phyloP scores from a whole-genome alignment of 2,329 filamentous ascomycete species.

The Sarocladium oryzae region DNA sequence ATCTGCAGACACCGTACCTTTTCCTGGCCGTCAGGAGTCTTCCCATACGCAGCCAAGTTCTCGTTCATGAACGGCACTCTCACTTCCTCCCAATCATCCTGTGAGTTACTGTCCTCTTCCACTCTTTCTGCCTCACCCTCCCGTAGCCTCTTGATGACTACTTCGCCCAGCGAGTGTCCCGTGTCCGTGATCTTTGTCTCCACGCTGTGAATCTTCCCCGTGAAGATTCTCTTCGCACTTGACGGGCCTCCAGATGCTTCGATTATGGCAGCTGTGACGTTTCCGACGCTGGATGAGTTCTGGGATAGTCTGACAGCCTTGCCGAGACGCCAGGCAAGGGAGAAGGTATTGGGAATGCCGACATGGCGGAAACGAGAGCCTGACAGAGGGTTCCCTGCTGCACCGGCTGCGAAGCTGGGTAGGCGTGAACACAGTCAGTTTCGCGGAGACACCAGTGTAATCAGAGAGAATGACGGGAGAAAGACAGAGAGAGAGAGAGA shows the following conservation, averaged over 20 bases:
- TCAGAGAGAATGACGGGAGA: too few relatives aligned
- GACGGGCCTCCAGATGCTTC: constrained; percentile 48
- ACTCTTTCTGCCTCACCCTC: not conserved
- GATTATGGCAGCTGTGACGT: constrained; percentile 51
- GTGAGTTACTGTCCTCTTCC: constrained; percentile 35
- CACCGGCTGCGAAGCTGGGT: constrained; percentile 28
- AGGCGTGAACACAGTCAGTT: too few relatives aligned
- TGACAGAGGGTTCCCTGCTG: constrained; percentile 41
- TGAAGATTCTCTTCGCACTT: constrained; percentile 51
- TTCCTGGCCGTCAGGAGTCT: constrained; percentile 11
- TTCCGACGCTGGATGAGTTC: constrained; percentile 41
- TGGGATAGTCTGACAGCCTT: constrained; percentile 48
- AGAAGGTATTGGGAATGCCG: constrained; percentile 46
- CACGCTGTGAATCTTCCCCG: constrained; percentile 57
- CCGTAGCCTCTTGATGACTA: constrained; percentile 33
- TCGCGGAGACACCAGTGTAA: too few relatives aligned
- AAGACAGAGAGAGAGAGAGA: constrained; percentile 28
- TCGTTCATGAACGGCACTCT: constrained; percentile 71
- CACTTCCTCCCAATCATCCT: constrained; percentile 23
- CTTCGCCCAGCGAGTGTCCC: constrained; percentile 54
- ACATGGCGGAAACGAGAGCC: constrained; percentile 43
- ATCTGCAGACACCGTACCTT: constrained; percentile 22
- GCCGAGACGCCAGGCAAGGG: constrained; percentile 52
- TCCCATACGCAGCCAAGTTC: constrained; percentile 50
- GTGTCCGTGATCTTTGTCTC: constrained; percentile 44